Base-by-base conservation (phyloP, 768 basidiomycete species). In the Lyophyllum shimeji region DNA sequence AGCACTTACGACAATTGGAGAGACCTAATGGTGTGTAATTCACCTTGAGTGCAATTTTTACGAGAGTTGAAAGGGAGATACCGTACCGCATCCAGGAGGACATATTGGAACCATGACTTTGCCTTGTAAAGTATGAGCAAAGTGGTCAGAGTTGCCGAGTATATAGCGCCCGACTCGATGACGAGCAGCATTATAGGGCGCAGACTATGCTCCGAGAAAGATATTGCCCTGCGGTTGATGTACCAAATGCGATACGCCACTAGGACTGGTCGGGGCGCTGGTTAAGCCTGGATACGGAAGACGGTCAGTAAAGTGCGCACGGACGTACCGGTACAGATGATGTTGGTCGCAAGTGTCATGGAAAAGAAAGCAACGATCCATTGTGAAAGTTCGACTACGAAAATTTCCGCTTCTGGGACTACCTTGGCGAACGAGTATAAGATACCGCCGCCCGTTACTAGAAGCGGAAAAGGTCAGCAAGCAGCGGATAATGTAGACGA, bases 301-400 rank as follows among this genome's bases (percentile, higher is more conserved):
- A 27, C 33, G 25, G n/a, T 24, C 17, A 20, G 57, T 9, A 34
- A 21, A 42, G 20, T 34, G n/a, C 33, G 39, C 40, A 12, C 7
- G 18, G 8, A 33, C 29, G 45, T 48, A 71, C 72, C 44, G 17
- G 73, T 74, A 50, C 74, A 77, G 43, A 68, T 65, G 37, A 74
- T 60, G 61, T 75, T 76, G 5, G 71, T 75, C 3, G 67, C 58
- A 18, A 75, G 68, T 4, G 74, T 74, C 45, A 72, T 57, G 2
- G 68, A 67, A 54, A 76, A 75, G 65, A 76, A 77, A 1, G 72
- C 64, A 8, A 70, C 54, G 48, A 76, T 76, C 74, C 76, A 75
- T 27, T 65, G 56, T n/a, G 64, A 61, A n/a, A 74, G 65, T 45
- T 72, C 37, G 18, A 51, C 49, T 5, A 66, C 63, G 56, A 77